Percentiles rank a stretch among this genome's conserved stretches.
phyloP scores from a whole-genome alignment of 352 stramenopile species.

The Peronospora farinosa region DNA sequence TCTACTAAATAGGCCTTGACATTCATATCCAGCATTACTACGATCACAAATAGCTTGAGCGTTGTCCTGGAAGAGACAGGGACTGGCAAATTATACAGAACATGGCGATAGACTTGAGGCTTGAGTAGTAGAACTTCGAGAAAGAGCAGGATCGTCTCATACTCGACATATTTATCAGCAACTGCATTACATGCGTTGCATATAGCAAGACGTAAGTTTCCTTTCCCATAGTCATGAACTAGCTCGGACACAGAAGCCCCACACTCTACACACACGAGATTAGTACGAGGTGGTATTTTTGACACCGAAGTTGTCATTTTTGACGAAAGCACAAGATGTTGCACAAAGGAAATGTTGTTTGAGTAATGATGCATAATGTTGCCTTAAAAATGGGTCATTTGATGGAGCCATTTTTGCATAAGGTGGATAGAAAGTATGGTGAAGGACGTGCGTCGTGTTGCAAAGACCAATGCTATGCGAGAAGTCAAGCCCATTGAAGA shows the following conservation, averaged over 20 bases:
- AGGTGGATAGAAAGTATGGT: conserved; percentile 27
- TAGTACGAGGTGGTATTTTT: conserved; percentile 10
- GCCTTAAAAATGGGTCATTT: conserved; percentile 19
- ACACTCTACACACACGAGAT: conserved; percentile 72
- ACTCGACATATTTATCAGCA: conserved; percentile 86
- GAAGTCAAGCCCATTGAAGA: conserved; percentile 32
- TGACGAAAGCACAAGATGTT: conserved; percentile 1
- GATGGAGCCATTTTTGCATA: conserved; percentile 11
- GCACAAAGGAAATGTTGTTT: conserved; percentile 6
- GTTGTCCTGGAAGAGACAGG: conserved; percentile 44
- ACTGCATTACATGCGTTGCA: conserved; percentile 63
- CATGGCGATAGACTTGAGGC: conserved; percentile 79
- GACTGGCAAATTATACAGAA: conserved; percentile 68
- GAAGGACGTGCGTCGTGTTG: conserved; percentile 43
- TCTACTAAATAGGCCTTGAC: conserved; percentile 81
- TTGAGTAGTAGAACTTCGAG: conserved; percentile 82
- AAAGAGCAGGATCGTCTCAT: conserved; percentile 78
- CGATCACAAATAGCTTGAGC: conserved; percentile 69
- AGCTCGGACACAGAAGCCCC: conserved; percentile 51
- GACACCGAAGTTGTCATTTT: background rate
- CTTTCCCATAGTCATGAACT: conserved; percentile 81
- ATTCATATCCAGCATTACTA: conserved; percentile 84
- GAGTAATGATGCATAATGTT: conserved; percentile 5
- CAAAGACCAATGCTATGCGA: conserved; percentile 26
- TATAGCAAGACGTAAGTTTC: conserved; percentile 75